Evolutionary conservation across 495 filamentous ascomycete species (phyloP).

Genomic region (Massariosphaeria phaeospora): DNA sequence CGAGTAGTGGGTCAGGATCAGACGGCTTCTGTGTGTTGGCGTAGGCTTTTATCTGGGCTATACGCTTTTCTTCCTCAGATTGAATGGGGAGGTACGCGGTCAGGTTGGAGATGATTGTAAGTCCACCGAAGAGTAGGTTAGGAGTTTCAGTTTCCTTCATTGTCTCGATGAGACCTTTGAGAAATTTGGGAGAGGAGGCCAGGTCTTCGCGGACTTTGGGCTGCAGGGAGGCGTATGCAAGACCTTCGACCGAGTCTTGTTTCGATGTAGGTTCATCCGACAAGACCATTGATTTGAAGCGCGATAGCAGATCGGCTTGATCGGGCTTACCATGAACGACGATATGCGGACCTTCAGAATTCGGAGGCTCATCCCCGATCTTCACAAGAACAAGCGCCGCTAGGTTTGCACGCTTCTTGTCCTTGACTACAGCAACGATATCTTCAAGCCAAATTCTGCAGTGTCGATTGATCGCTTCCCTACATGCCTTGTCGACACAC

Average conservation of each 20-base stretch:
- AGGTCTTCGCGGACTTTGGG: constrained; percentile 77
- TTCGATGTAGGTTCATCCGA: constrained; percentile 52
- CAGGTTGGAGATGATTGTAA: constrained; percentile 79
- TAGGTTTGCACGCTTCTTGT: constrained; percentile 55
- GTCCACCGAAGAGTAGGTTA: constrained; percentile 72
- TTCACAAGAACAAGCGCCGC: constrained; percentile 72
- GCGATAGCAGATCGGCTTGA: constrained; percentile 59
- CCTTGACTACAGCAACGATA: constrained; percentile 58
- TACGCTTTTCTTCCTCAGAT: constrained; percentile 85
- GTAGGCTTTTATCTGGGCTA: constrained; percentile 86
- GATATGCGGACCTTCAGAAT: constrained; percentile 17
- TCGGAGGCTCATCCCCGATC: constrained; percentile 40
- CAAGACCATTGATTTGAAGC: constrained; percentile 73
- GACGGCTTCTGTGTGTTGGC: constrained; percentile 69
- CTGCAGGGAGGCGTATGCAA: constrained; percentile 83
- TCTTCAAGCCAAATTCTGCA: constrained; percentile 80
- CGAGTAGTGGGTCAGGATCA: constrained; percentile 61
- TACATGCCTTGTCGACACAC: constrained; percentile 72
- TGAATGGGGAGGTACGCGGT: constrained; percentile 73
- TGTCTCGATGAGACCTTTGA: constrained; percentile 60
- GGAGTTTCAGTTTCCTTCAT: constrained; percentile 57
- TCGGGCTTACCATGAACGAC: constrained; percentile 18
- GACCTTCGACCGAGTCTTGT: constrained; percentile 77
- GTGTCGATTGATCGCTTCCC: constrained; percentile 71
- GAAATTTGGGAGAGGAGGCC: constrained; percentile 57